phyloP scores from a whole-genome alignment of 2,329 filamentous ascomycete species.

The Fusarium foetens region DNA sequence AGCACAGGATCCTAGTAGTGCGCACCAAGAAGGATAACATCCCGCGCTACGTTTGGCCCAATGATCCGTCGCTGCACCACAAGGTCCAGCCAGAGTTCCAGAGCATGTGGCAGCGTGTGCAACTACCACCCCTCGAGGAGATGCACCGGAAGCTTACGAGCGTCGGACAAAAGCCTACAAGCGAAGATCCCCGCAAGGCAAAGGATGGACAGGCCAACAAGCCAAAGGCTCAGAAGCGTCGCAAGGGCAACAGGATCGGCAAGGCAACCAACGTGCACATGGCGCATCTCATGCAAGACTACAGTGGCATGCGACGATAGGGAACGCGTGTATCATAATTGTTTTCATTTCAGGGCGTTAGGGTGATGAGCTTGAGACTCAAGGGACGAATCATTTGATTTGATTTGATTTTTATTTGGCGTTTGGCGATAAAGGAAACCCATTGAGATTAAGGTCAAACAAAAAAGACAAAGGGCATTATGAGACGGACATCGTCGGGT shows the following conservation, averaged over 20 bases:
- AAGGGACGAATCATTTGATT: neutral
- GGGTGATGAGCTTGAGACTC: slow-evolving; percentile 4
- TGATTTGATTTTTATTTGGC: neutral
- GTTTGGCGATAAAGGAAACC: slow-evolving; percentile 16
- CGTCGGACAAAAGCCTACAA: slow-evolving; percentile 85
- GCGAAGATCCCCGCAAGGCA: slow-evolving; percentile 74
- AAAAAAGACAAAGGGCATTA: slow-evolving; percentile 14
- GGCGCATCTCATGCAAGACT: slow-evolving; percentile 83
- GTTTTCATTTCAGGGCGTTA: slow-evolving; percentile 27
- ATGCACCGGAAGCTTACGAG: slow-evolving; percentile 80
- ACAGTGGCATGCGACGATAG: slow-evolving; percentile 59
- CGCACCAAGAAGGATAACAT: slow-evolving; percentile 93
- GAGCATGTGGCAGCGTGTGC: slow-evolving; percentile 82
- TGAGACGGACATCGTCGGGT: slow-evolving; percentile 12
- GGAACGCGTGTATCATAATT: neutral
- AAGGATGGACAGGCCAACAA: slow-evolving; percentile 57
- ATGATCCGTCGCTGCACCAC: slow-evolving; percentile 82
- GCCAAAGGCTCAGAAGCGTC: slow-evolving; percentile 79
- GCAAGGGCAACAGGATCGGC: slow-evolving; percentile 71
- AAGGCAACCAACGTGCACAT: slow-evolving; percentile 92
- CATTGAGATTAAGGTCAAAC: slow-evolving; percentile 11
- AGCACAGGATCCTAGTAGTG: slow-evolving; percentile 84
- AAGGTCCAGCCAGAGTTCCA: slow-evolving; percentile 85
- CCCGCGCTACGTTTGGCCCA: slow-evolving; percentile 86
- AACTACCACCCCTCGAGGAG: slow-evolving; percentile 78